phyloP scores from a whole-genome alignment of 1,139 yeast genomes.

The Candida sp. region DNA sequence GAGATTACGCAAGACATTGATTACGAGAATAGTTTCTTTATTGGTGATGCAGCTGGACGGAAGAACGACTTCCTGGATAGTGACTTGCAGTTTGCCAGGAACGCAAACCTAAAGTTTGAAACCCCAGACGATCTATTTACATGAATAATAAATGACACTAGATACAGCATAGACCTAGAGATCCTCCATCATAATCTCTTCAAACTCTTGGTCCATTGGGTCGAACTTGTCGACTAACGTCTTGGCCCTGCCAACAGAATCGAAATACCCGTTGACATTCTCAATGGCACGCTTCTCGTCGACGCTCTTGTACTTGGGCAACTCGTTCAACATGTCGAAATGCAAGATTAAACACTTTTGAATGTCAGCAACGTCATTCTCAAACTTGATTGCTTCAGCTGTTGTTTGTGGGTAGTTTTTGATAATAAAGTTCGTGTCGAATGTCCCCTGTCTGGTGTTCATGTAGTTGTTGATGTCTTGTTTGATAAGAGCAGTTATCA shows the following conservation, averaged over 20 bases:
- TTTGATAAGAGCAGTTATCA: constrained; percentile 59
- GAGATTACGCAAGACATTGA: constrained; percentile 29
- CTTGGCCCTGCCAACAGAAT: constrained; percentile 55
- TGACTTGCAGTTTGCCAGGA: constrained; percentile 71
- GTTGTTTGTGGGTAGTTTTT: constrained; percentile 61
- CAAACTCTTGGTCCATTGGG: constrained; percentile 26
- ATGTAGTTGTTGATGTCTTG: constrained; percentile 44
- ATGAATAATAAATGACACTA: neutral
- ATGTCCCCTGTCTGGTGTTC: constrained; percentile 45
- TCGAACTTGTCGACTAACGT: constrained; percentile 24
- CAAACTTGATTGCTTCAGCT: constrained; percentile 66
- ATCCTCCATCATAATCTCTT: constrained; percentile 28
- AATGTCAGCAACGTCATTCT: constrained; percentile 55
- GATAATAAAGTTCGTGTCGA: constrained; percentile 49
- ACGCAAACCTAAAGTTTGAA: constrained; percentile 54
- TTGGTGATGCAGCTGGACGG: constrained; percentile 99
- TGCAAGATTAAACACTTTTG: constrained; percentile 42
- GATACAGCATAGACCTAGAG: constrained; percentile 11
- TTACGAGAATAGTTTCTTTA: constrained; percentile 57
- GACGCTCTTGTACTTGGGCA: constrained; percentile 26
- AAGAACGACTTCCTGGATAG: constrained; percentile 75
- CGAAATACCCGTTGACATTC: constrained; percentile 60
- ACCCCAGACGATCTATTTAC: constrained; percentile 69
- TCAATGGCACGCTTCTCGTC: constrained; percentile 33
- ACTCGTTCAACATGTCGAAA: constrained; percentile 28